Base-by-base conservation (phyloP, 345 rosid genomes). In the Populus nigra region DNA sequence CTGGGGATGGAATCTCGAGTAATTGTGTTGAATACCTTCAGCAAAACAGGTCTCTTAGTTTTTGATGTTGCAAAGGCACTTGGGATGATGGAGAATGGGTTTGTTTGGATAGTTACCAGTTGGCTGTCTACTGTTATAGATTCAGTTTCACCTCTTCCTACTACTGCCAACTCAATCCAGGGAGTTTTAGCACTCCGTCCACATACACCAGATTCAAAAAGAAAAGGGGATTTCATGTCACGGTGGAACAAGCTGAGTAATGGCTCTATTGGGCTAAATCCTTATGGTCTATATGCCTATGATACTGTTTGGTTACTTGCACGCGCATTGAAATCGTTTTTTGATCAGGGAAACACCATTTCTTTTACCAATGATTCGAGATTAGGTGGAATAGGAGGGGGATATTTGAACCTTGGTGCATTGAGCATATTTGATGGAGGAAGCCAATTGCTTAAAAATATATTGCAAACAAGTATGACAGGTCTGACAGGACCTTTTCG, bases 271-370 rank as follows among this genome's bases (percentile, higher is more conserved):
- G 97, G 94, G 76, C 73, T 92, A 68, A 93, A 92, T 68, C 91
- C 96, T 47, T 90, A 87, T 77, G 98, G 89, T 66, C 81, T 95
- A 13, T 93, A 92, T 66, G 97, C 97, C 18, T 95, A 93, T 81
- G 98, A 95, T 73, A 90, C 98, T 22, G 98, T 95, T 45, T 92
- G 98, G 99, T 88, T 91, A 77, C 79, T 95, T 75, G 99, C 98
- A 81, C 83, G 65, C 75, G 96, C 98, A n/a, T 68, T 92, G 35
- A 93, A 90, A 79, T 59, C 36, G 61, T 90, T 93, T 74, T 72
- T 95, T 3, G 91, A 90, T 79, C 89, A 84, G 18, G 92, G 98
- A 45, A 86, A 87, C 73, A 84, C 72, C 85, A 90, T 95, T 71
- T 86, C 96, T 8, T 95, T 95, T 84, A 89, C 98, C 9, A 86